Conservation (phyloP, 305 asterid genomes). For the Solanum aculeatissimum region DNA sequence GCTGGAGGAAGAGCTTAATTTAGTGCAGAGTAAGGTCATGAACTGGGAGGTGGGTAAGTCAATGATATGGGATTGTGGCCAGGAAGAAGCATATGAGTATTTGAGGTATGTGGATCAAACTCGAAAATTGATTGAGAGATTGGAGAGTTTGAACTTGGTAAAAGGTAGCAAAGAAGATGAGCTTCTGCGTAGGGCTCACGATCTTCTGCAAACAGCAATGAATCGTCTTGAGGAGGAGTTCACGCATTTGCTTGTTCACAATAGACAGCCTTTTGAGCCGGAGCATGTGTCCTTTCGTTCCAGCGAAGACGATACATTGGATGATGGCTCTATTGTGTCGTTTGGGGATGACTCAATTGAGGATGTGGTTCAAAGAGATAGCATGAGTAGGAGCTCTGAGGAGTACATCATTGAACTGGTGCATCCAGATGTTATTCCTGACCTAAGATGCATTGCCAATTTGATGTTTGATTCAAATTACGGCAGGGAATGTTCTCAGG, state of each 20-base stretch:
- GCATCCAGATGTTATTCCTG: constrained; percentile 52
- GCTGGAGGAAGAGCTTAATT: constrained; percentile 46
- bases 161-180: constrained; percentile 20
- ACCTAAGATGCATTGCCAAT: constrained; percentile 53
- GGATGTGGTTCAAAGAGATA: constrained; percentile 52
- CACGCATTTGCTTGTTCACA: constrained; percentile 60
- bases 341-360: constrained; percentile 82
- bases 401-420: constrained; percentile 59
- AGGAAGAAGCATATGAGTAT: constrained; percentile 60
- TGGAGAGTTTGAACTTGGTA: constrained; percentile 35
- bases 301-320: constrained; percentile 59
- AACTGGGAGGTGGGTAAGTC: constrained; percentile 62
- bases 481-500: constrained; percentile 81
- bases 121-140: constrained; percentile 41
- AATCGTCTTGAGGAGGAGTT: constrained; percentile 90
- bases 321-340: constrained; percentile 54
- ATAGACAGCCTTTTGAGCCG: constrained; percentile 74
- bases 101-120: constrained; percentile 60
- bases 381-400: constrained; percentile 56
- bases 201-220: constrained; percentile 83
- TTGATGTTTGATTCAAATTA: constrained; percentile 73
- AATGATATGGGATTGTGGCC: constrained; percentile 78
- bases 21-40: constrained; percentile 51
- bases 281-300: constrained; percentile 89
- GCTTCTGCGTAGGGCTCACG: constrained; percentile 47